Evolutionary conservation across 345 rosid species (phyloP).

Genomic region (Lepidium sativum): DNA sequence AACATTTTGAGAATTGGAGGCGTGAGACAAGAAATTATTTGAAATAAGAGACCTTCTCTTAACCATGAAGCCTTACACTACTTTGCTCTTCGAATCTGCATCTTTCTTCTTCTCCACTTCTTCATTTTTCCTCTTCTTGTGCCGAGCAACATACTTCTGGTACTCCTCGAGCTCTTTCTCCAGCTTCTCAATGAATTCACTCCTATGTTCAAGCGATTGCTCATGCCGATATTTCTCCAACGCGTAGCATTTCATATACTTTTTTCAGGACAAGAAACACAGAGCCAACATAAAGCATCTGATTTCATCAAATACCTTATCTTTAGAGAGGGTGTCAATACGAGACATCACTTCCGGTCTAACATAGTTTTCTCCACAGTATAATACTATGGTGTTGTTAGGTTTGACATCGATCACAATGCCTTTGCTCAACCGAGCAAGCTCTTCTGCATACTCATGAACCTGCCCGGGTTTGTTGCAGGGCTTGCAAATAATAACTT

Average conservation of each 20-base stretch:
- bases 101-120: constrained; percentile 8
- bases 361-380: constrained; percentile 85
- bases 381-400: constrained; percentile 55
- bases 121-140: constrained; percentile 40
- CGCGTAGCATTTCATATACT: constrained; percentile 40
- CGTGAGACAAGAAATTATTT: neutral
- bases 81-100: neutral
- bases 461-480: constrained; percentile 74
- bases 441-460: constrained; percentile 78
- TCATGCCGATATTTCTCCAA: constrained; percentile 66
- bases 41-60: neutral
- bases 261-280: neutral
- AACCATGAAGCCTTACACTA: neutral
- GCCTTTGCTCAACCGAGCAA: constrained; percentile 74
- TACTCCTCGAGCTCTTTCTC: constrained; percentile 83
- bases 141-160: constrained; percentile 45
- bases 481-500: constrained; percentile 74
- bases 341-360: constrained; percentile 76
- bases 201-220: constrained; percentile 92
- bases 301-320: constrained; percentile 36
- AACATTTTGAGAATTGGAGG: neutral
- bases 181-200: constrained; percentile 83
- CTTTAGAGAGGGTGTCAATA: constrained; percentile 69
- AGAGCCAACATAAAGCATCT: neutral
- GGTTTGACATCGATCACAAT: constrained; percentile 77